Evolutionary conservation across 2,329 filamentous ascomycete species (phyloP).

Genomic region (Pseudogymnoascus sp.): DNA sequence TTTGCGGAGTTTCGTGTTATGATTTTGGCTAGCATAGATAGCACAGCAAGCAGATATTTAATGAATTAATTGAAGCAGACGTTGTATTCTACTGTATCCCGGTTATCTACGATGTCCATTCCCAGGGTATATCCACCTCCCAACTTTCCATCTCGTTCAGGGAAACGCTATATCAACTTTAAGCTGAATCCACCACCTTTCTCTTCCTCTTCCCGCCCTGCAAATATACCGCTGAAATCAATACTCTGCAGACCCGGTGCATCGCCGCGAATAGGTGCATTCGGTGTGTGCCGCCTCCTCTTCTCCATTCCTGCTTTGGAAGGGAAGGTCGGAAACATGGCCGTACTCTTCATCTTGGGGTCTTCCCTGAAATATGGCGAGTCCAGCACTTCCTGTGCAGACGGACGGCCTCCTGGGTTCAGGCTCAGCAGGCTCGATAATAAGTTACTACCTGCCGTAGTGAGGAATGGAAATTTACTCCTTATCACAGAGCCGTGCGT

Average conservation of each 20-base stretch:
- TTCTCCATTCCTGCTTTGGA: slow-evolving; percentile 91
- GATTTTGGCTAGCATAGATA: slow-evolving; percentile 4
- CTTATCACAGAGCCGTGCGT: slow-evolving; percentile 53
- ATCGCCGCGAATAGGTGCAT: slow-evolving; percentile 74
- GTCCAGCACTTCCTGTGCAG: slow-evolving; percentile 65
- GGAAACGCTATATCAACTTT: slow-evolving; percentile 47
- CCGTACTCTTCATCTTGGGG: slow-evolving; percentile 80
- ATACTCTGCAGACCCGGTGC: slow-evolving; percentile 46
- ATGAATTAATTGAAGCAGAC: slow-evolving; percentile 5
- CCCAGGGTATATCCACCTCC: slow-evolving; percentile 12
- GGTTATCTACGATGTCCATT: background rate
- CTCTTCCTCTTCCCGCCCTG: slow-evolving; percentile 58
- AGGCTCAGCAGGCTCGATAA: slow-evolving; percentile 65
- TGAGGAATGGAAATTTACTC: slow-evolving; percentile 74
- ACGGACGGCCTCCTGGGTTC: slow-evolving; percentile 66
- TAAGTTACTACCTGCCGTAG: slow-evolving; percentile 64
- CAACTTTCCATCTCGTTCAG: background rate
- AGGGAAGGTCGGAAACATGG: slow-evolving; percentile 95
- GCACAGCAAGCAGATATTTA: background rate
- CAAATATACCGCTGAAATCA: slow-evolving; percentile 68
- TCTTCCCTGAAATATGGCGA: slow-evolving; percentile 86
- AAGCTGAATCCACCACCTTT: slow-evolving; percentile 60
- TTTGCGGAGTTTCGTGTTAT: background rate
- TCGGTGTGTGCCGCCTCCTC: slow-evolving; percentile 65
- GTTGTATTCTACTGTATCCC: background rate